Evolutionary conservation across 2,329 filamentous ascomycete genomes (phyloP), one percentile per base, ranked within the genome.

Genomic region (Pseudogymnoascus sp.): DNA sequence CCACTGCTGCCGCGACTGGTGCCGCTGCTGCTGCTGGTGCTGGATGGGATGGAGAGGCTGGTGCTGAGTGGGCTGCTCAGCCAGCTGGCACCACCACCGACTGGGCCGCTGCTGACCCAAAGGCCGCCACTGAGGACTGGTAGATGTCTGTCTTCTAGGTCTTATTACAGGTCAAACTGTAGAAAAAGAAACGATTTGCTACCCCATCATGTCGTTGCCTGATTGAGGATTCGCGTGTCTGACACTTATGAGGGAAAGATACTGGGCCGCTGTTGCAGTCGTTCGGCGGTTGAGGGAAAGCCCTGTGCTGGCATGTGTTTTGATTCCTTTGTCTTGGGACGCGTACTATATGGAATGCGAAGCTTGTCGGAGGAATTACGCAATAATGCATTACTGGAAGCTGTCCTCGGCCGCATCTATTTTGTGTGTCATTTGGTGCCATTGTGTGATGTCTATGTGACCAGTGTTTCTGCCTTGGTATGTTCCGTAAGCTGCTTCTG

Each of bases 171-270:
- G 65, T 57, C 66, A 62, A 68, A 60, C 21, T 47, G 47, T 51
- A 51, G 54, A 59, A 62, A 61, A 64, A 65, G 63, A 67, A 67
- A 68, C 64, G 64, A 66, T 65, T 57, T 62, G 60, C 62, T 66
- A 64, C 18, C 34, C 39, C 34, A 61, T 62, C 65, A 67, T 68
- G 39, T 64, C 63, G 62, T 64, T 68, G 65, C 67, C 67, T 64
- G 66, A 60, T 69, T 71, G 71, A 74, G 75, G 73, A 75, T 75
- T 81, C 78, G 79, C 82, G 81, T 85, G 85, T 82, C 82, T 79
- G 81, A 88, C 86, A 88, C 92, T 97, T 83, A 97, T 89, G 93
- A 97, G 92, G 93, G 93, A 97, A 97, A 97, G 93, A 97, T 92
- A 96, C 88, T 91, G 84, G 76, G 75, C 75, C 76, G 78, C 76